A percentile compares a stretch with the other conserved stretches of the same genome.
These are phyloP conservation scores for Arthrobotrys iridis DNA, from an alignment of 2,329 filamentous ascomycete genomes.

Conservation along the genomic window DNA sequence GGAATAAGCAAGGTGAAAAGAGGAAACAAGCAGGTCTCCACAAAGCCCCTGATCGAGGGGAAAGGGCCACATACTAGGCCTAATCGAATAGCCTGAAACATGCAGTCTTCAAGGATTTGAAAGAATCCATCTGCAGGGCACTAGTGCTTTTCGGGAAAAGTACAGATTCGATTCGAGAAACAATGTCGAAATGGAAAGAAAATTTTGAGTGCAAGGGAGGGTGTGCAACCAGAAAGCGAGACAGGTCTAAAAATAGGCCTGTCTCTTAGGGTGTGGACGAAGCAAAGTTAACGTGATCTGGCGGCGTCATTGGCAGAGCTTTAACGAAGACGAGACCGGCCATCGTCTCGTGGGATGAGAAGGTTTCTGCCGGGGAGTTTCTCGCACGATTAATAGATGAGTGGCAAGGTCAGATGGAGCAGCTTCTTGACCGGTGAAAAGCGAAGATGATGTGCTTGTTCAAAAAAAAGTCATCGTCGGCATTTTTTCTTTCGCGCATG, in stretches of 20 bases:
- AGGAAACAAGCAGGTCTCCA: conserved; percentile 48
- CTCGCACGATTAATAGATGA: conserved; percentile 2
- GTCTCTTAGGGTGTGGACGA: conserved; percentile 19
- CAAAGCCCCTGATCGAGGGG: conserved; percentile 53
- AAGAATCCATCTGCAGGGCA: conserved; percentile 23
- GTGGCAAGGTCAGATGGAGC: conserved; percentile 49
- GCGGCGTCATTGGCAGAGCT: conserved; percentile 43
- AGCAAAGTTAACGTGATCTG: conserved; percentile 52
- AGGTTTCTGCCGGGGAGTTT: conserved; percentile 41
- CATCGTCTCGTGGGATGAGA: conserved; percentile 46
- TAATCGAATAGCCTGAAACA: conserved; percentile 50
- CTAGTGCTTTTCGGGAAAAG: conserved; percentile 33
- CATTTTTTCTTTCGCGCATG: conserved; percentile 17
- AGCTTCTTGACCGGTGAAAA: conserved; percentile 5
- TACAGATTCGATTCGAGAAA: conserved; percentile 50
- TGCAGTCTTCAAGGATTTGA: conserved; percentile 53
- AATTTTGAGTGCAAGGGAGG: conserved; percentile 29
- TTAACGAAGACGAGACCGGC: conserved; percentile 14
- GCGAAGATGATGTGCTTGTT: conserved; percentile 34
- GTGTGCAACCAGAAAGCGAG: conserved; percentile 40
- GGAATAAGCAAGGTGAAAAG: conserved; percentile 24
- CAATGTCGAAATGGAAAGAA: conserved; percentile 40
- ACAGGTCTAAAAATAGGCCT: conserved; percentile 45
- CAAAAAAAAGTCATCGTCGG: conserved; percentile 39
- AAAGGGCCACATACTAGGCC: conserved; percentile 33